Conservation (phyloP, 73 alveolate genomes). For the Paramecium sexaurelia region DNA sequence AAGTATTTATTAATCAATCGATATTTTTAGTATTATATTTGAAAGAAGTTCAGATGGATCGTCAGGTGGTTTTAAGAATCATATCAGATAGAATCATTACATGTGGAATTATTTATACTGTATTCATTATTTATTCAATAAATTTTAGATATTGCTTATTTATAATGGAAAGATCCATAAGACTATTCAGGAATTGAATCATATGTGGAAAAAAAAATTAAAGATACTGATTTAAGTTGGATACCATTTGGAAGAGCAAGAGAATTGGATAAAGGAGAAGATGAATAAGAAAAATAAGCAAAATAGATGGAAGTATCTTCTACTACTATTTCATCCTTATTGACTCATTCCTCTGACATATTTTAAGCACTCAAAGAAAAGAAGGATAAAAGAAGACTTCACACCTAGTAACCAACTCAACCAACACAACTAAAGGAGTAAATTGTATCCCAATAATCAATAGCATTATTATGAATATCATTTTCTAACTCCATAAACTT, state of each 20-base stretch:
- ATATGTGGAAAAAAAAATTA: conserved; percentile 84
- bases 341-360: background rate
- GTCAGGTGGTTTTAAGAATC: conserved; percentile 77
- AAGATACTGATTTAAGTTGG: conserved; percentile 87
- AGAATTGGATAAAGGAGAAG: conserved; percentile 46
- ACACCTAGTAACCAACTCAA: background rate
- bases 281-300: conserved; percentile 14
- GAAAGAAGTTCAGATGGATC: conserved; percentile 70
- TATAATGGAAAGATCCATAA: conserved; percentile 86
- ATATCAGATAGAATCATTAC: conserved; percentile 81
- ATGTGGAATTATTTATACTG: conserved; percentile 89
- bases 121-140: background rate
- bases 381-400: background rate
- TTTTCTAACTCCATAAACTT: conserved; percentile 53
- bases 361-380: background rate
- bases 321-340: background rate
- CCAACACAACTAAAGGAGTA: background rate
- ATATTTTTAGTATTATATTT: conserved; percentile 23
- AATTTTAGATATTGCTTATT: conserved; percentile 75
- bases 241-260: conserved; percentile 76
- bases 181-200: conserved; percentile 96
- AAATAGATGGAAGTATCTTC: background rate
- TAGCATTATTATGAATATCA: background rate
- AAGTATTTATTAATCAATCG: conserved; percentile 78
- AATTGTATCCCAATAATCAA: background rate